Evolutionary conservation across 805 yeast species (phyloP).

Genomic region (Maudiozyma serrabonitensis): DNA sequence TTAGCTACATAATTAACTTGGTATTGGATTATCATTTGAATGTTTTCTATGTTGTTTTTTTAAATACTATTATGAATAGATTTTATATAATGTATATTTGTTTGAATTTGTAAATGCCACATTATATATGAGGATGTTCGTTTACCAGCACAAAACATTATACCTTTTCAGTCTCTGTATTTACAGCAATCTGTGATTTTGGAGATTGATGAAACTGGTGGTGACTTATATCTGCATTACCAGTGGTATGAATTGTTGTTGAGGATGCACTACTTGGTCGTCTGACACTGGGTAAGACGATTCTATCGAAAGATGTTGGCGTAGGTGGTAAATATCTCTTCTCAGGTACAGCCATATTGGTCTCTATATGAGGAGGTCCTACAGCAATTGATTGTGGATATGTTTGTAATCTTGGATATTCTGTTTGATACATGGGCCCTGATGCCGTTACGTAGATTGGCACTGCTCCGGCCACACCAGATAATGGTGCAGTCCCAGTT

Average conservation of each 20-base stretch:
- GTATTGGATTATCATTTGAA: too few species aligned
- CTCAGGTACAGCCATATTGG: neutral
- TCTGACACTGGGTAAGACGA: neutral
- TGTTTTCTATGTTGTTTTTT: too few species aligned
- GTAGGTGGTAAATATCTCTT: neutral
- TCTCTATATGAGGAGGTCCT: neutral
- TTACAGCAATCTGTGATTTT: neutral
- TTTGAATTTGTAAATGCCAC: too few species aligned
- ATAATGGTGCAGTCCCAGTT: neutral
- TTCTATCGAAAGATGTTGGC: neutral
- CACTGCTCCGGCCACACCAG: neutral
- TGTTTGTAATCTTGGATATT: neutral
- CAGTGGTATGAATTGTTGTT: neutral
- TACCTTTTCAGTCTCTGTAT: neutral
- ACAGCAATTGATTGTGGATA: neutral
- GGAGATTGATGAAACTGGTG: neutral
- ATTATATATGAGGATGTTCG: neutral
- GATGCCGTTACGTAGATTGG: neutral
- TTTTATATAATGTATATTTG: too few species aligned
- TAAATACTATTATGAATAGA: too few species aligned
- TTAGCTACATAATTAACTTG: too few species aligned
- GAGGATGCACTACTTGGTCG: neutral
- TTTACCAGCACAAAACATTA: neutral
- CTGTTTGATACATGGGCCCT: neutral
- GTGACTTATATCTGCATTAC: neutral